Evolutionary conservation across 805 yeast species (phyloP), one percentile per base, ranked within the genome.

Genomic region (Jamesozyma gamospora): DNA sequence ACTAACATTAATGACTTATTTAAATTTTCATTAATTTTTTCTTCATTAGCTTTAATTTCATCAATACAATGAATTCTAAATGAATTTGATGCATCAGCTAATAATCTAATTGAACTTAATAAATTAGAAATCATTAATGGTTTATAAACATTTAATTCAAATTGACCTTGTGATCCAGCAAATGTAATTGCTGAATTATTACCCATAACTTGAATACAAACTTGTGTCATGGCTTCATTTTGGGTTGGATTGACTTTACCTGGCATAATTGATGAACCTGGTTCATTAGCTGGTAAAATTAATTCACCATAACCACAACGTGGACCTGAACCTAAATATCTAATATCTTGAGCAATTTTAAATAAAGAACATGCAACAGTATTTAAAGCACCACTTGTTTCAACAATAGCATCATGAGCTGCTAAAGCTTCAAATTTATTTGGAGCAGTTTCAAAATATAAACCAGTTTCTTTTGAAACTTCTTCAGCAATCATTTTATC

Each of bases 241-340:
- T 92, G 98, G 41, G 98, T 92, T 50, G 98, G 98, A 75, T 92
- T 92, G 48, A 92, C 96, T 71, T 92, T 92, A 63, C 98, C 98
- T 39, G 98, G 98, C 98, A 92, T 92, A 66, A 92, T 92, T 24
- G 96, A 87, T 44, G 96, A 86, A 60, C 98, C 98, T 42, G 98
- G 98, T 71, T 92, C 98, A 67, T 92, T 92, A 71, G 90, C 97
- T 48, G 98, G 98, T 53, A 92, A 72, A 21, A 86, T 61, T 52
- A 92, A 77, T 69, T 92, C 98, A 41, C 96, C 96, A 69, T 92
- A 92, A 48, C 98, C 98, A 69, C 98, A 92, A 71, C 98, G 82
- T 62, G 98, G 98, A 57, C 98, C 98, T 35, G 96, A 85, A 49
- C 97, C 98, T 54, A 92, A 77, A 75, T 92, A 92, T 69, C 98